These are phyloP conservation scores for Testicularia cyperi DNA, from an alignment of 1,284 basidiomycete genomes.

Conservation along the genomic window DNA sequence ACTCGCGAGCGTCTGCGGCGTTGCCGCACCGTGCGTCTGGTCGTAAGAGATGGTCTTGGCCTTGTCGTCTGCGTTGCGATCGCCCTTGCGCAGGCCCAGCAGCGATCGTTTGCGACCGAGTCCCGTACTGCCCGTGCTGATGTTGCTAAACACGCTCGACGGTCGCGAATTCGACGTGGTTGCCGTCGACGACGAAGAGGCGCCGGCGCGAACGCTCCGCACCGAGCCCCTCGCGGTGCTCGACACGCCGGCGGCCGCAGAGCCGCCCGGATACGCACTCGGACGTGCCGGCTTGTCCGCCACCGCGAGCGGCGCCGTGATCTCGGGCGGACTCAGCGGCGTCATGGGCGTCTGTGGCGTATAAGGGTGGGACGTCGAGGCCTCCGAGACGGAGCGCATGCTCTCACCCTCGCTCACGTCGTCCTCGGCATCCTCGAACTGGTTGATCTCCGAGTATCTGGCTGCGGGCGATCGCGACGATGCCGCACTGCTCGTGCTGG, in stretches of 20 bases:
- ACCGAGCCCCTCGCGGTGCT: constrained; percentile 20
- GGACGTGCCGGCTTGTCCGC: constrained; percentile 28
- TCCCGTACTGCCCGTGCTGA: constrained; percentile 28
- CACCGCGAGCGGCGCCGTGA: constrained; percentile 27
- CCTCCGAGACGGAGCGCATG: constrained; percentile 36
- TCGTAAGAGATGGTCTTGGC: constrained; percentile 40
- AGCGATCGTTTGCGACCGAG: constrained; percentile 33
- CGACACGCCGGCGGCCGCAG: constrained; percentile 14
- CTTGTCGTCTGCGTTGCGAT: constrained; percentile 15
- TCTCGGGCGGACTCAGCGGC: constrained; percentile 44
- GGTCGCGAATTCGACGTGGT: constrained; percentile 21
- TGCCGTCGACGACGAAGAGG: constrained; percentile 1
- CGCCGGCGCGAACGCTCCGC: constrained; percentile 12
- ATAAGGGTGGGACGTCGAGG: constrained; percentile 36
- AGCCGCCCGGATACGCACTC: constrained; percentile 4
- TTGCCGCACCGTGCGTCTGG: constrained; percentile 5
- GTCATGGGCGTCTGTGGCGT: constrained; percentile 36
- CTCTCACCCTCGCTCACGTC: constrained; percentile 56
- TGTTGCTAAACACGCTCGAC: constrained; percentile 42
- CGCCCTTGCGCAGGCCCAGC: constrained; percentile 25
- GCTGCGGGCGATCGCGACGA: constrained; percentile 4
- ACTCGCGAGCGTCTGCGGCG: constrained; percentile 16
- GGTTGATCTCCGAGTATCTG: constrained; percentile 53
- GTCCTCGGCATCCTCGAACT: constrained; percentile 66
- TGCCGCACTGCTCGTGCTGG: constrained; percentile 12